A percentile compares a stretch with the other conserved stretches of the same genome.
These are phyloP conservation scores for Beauveria sp. DNA, from an alignment of 2,329 filamentous ascomycete genomes.

Conservation along the genomic window DNA sequence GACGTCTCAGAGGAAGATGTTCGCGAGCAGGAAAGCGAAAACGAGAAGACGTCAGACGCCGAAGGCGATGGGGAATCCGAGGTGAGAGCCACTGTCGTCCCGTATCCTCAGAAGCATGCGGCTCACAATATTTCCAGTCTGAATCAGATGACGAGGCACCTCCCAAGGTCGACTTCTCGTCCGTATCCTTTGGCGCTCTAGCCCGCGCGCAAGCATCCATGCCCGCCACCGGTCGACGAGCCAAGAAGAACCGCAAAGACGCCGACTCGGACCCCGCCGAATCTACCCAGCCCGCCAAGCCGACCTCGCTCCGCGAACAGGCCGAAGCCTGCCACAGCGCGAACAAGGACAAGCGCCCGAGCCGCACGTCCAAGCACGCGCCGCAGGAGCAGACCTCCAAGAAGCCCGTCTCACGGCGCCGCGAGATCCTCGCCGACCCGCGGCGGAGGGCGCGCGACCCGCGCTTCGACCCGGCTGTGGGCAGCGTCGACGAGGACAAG, in stretches of 20 bases:
- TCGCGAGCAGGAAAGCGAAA: slow-evolving; percentile 21
- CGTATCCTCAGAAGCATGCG: no score
- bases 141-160: slow-evolving; percentile 24
- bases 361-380: slow-evolving; percentile 71
- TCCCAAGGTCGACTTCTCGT: slow-evolving; percentile 39
- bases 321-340: slow-evolving; percentile 14
- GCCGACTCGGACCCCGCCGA: slow-evolving; percentile 16
- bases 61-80: slow-evolving; percentile 24
- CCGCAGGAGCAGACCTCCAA: slow-evolving; percentile 78
- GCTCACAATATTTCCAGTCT: slow-evolving; percentile 12
- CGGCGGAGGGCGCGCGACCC: slow-evolving; percentile 69
- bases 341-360: slow-evolving; percentile 7
- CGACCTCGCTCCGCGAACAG: slow-evolving; percentile 27
- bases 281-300: neutral
- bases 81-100: slow-evolving; percentile 13
- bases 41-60: slow-evolving; percentile 21
- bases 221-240: slow-evolving; percentile 22
- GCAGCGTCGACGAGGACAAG: slow-evolving; percentile 46
- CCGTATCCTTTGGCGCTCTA: slow-evolving; percentile 82
- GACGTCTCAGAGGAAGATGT: slow-evolving; percentile 22
- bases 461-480: slow-evolving; percentile 66
- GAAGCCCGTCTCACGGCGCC: slow-evolving; percentile 71
- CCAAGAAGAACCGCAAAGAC: slow-evolving; percentile 23
- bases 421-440: slow-evolving; percentile 56
- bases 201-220: slow-evolving; percentile 76